Evolutionary conservation across 2,329 filamentous ascomycete genomes (phyloP), one percentile per base, ranked within the genome.

Genomic region (Paracoccidioides brasiliensis): DNA sequence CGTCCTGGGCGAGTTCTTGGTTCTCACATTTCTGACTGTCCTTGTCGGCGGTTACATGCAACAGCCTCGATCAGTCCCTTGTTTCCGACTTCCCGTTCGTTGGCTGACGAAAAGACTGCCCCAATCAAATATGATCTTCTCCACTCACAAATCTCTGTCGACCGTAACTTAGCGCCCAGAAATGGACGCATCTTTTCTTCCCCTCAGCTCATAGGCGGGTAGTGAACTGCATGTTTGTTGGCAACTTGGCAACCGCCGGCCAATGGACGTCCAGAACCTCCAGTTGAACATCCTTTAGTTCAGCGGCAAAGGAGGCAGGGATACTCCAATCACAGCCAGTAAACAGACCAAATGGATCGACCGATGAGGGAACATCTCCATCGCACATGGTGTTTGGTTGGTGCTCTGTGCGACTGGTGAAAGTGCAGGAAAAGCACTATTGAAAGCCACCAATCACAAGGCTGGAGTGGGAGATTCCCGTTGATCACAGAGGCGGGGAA

Each of bases 11-110:
- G 37, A 6, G 49, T 28, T 12, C 48, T 15, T 40, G 45, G 48
- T 40, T 2, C 10, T 28, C 15, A 12, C 15, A 37, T 35, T 15
- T 38, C 15, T 40, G 32, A 41, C 49, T 51, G 49, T n/a, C 35
- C 49, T 30, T 52, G 32, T 52, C 37, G 49, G 49, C 49, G 49
- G 49, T 52, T 52, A 52, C 49, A 52, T 42, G 28, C 6, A 40
- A 38, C 10, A 40, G 9, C 48, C 48, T 15, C 48, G 40, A 6
- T 35, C 15, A 28, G 8, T 38, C 48, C n/a, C 0, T 28, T 14
- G 43, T 45, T 28, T 10, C 30, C 42, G 22, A 28, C 42, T 44
- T 8, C 4, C 22, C 42, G 22, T 7, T 33, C 44, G 30, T 32
- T 38, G 46, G 15, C 12, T 40, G 37, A 5, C 22, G 3, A 40